Base-by-base conservation (phyloP, 441 rosid genomes). In the Daphne laureola region DNA sequence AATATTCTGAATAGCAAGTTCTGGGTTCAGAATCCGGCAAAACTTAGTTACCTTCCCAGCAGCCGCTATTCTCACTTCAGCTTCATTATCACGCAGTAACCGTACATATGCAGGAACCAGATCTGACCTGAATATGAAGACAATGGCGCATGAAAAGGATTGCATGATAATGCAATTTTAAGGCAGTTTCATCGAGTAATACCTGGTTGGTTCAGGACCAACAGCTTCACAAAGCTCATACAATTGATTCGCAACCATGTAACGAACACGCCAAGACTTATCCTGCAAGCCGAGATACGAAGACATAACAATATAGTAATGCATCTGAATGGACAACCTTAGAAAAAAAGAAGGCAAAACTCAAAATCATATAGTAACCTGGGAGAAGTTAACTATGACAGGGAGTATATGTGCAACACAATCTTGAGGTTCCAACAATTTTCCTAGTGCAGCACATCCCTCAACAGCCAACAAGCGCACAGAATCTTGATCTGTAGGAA, bases 211-310 rank as follows among this genome's bases (percentile, higher is more conserved):
- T 70, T 86, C 96, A 58, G 98, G 94, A 61, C 98, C 98, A 63
- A 92, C 96, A 68, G 96, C 94, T 73, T 89, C 98, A 62, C 92
- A 92, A 21, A 92, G 78, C 73, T 83, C 98, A 67, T 89, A 92
- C 47, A 92, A 76, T 67, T 92, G 97, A 75, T 92, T 87, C 43
- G 98, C 97, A 51, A 89, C 98, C 98, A 84, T 92, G 78, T 86
- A 92, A 12, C 98, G 94, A 43, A 92, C 98, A 53, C 97, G 94
- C 98, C 98, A 92, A 55, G 98, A 92, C 58, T 92, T 92, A 59
- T 92, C 98, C 98, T 92, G 77, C 21, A 18, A 36, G 8, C 61
- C 51, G 67, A 51, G 35, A 18, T 23, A 4, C 41, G 21, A 49
- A 0, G 15, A 18, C 49, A 17, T 47, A n/a, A 12, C 3, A n/a